A percentile compares a stretch with the other conserved stretches of the same genome.
phyloP scores from a whole-genome alignment of 257 asterid genomes.

The Paraleonurus japonicus region DNA sequence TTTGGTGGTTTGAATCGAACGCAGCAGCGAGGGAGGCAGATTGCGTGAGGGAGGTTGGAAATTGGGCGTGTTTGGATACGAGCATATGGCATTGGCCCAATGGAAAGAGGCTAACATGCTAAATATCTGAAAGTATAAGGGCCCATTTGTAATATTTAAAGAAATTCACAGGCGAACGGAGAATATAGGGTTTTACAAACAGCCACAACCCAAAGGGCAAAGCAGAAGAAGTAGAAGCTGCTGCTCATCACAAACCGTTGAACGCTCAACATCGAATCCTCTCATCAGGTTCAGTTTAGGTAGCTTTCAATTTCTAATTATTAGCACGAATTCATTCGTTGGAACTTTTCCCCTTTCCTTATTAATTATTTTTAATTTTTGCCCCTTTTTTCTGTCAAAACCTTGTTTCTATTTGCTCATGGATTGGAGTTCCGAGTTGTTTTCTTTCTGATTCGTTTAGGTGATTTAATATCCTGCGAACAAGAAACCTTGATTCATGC shows the following conservation, averaged over 20 bases:
- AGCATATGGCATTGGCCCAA: background rate
- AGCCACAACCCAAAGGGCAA: constrained; percentile 19
- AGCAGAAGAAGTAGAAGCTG: constrained; percentile 26
- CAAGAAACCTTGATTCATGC: background rate
- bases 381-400: background rate
- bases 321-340: background rate
- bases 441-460: background rate
- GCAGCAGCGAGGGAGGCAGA: background rate
- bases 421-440: background rate
- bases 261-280: constrained; percentile 12
- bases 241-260: constrained; percentile 19
- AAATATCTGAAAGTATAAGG: constrained; percentile 25
- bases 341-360: background rate
- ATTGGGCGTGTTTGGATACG: background rate
- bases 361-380: background rate
- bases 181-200: constrained; percentile 39
- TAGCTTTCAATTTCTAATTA: background rate
- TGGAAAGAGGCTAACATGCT: background rate
- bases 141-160: constrained; percentile 13
- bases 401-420: background rate
- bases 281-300: constrained; percentile 14
- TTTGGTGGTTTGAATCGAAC: background rate
- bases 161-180: constrained; percentile 13
- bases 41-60: background rate
- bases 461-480: background rate